Percentiles rank a stretch among this genome's conserved stretches.
Conservation (phyloP, 768 basidiomycete species). For the Solioccasus polychromus region DNA sequence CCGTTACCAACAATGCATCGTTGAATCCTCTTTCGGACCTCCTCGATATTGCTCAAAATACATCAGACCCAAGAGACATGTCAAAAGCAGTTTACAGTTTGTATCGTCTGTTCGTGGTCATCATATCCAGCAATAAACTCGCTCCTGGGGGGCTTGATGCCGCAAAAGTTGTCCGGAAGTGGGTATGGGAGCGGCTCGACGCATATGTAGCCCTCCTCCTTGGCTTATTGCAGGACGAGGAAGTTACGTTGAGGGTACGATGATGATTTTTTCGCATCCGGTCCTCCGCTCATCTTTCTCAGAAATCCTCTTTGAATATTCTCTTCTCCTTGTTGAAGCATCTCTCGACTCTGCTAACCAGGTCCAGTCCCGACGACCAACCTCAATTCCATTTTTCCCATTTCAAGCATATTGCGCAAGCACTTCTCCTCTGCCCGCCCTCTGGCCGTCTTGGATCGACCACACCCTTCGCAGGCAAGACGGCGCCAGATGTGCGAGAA, state of each 20-base stretch:
- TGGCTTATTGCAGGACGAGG: conserved; percentile 72
- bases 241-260: conserved; percentile 70
- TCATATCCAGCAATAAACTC: conserved; percentile 60
- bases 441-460: conserved; percentile 35
- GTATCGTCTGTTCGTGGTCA: conserved; percentile 70
- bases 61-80: conserved; percentile 51
- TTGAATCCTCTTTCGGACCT: conserved; percentile 81
- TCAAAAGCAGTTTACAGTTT: conserved; percentile 80
- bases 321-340: conserved; percentile 75
- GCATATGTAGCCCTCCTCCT: conserved; percentile 67
- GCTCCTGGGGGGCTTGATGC: conserved; percentile 48
- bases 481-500: conserved; percentile 59
- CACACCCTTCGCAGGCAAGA: conserved; percentile 30
- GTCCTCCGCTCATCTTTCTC: conserved; percentile 5
- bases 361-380: conserved; percentile 37
- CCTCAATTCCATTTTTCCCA: conserved; percentile 69
- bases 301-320: conserved; percentile 74
- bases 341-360: conserved; percentile 64
- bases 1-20: conserved; percentile 54
- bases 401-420: conserved; percentile 61
- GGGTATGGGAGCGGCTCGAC: conserved; percentile 77
- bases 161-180: conserved; percentile 60
- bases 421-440: conserved; percentile 59
- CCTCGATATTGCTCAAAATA: conserved; percentile 49
- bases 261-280: background rate